phyloP scores from a whole-genome alignment of 805 yeast species.

The Cyberlindnera maclurae region DNA sequence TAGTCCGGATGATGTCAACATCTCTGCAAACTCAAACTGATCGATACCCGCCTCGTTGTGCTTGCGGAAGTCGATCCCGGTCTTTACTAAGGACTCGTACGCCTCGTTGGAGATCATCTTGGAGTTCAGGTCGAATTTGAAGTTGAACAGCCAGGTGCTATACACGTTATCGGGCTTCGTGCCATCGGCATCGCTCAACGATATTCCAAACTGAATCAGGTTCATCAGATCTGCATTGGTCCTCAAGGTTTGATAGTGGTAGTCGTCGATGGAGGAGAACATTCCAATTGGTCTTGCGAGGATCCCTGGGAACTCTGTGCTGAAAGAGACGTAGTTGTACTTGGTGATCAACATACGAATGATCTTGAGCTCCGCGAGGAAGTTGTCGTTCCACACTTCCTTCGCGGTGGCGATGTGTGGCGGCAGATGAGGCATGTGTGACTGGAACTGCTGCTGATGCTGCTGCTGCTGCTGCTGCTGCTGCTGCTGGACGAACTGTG shows the following conservation, averaged over 20 bases:
- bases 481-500: constrained; percentile 6
- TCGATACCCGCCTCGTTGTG: constrained; percentile 76
- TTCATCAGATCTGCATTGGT: constrained; percentile 83
- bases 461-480: constrained; percentile 12
- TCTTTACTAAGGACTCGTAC: constrained; percentile 66
- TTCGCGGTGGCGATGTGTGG: constrained; percentile 28
- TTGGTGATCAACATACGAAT: constrained; percentile 52
- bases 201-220: constrained; percentile 79
- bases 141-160: constrained; percentile 96
- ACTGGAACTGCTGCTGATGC: constrained; percentile 13
- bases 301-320: constrained; percentile 94
- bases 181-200: constrained; percentile 63
- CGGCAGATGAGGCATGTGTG: constrained; percentile 15
- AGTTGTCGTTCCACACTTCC: constrained; percentile 70
- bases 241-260: constrained; percentile 92
- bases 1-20: constrained; percentile 79
- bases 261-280: constrained; percentile 82
- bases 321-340: constrained; percentile 58
- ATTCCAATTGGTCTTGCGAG: constrained; percentile 94
- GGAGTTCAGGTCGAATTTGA: constrained; percentile 63
- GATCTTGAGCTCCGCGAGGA: constrained; percentile 57
- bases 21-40: constrained; percentile 72
- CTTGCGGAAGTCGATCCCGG: constrained; percentile 75
- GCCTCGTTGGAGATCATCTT: constrained; percentile 90
- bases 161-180: constrained; percentile 59